Evolutionary conservation across 768 basidiomycete genomes (phyloP).

Genomic region (Tricholoma saponaceum): DNA sequence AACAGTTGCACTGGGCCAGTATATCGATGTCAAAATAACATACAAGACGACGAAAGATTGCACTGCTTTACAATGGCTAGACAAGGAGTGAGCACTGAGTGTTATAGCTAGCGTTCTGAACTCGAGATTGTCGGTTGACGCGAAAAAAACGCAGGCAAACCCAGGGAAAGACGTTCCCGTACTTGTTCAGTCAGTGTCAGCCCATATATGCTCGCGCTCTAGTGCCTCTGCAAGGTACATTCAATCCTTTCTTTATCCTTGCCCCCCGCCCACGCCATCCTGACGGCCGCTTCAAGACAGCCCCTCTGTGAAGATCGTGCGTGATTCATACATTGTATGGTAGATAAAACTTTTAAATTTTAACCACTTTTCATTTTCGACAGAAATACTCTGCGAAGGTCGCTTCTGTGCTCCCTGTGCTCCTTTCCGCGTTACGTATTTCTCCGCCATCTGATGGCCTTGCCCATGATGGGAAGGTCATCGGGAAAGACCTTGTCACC

Average conservation of each 20-base stretch:
- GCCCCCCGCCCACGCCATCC: not conserved
- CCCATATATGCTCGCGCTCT: conserved; percentile 85
- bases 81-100: conserved; percentile 70
- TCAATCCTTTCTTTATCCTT: not conserved
- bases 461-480: conserved; percentile 65
- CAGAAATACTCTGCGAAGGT: conserved; percentile 86
- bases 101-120: not conserved
- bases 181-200: conserved; percentile 90
- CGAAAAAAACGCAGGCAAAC: conserved; percentile 55
- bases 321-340: conserved; percentile 12
- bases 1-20: conserved; percentile 37
- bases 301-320: conserved; percentile 79
- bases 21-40: conserved; percentile 50
- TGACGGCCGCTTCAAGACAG: conserved; percentile 48
- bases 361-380: not conserved
- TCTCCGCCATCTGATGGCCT: conserved; percentile 72
- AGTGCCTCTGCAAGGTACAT: conserved; percentile 70
- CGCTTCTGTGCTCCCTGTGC: conserved; percentile 73
- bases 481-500: conserved; percentile 69
- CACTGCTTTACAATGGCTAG: conserved; percentile 86
- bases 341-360: not conserved
- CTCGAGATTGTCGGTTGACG: not conserved
- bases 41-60: conserved; percentile 74
- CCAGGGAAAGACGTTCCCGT: conserved; percentile 79
- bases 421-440: conserved; percentile 78